Conservation (phyloP, 306 rosid species). For the Gastrolobium villosum region DNA sequence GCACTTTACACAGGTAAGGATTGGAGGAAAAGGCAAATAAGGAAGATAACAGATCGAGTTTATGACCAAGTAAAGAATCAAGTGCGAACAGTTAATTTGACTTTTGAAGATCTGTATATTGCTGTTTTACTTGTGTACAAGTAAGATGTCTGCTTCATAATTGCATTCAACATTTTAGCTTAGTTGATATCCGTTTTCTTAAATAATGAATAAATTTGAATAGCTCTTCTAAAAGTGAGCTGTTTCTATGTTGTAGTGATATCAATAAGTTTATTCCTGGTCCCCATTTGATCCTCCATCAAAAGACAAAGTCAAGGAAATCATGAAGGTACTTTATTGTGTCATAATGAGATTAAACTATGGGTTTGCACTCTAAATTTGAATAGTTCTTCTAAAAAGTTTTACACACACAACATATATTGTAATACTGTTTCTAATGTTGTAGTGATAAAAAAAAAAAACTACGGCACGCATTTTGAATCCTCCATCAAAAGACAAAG, state of each 20-base stretch:
- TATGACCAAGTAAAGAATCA: slow-evolving; percentile 57
- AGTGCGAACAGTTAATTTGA: slow-evolving; percentile 50
- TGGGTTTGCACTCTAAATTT: no score
- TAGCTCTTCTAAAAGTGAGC: slow-evolving; percentile 8
- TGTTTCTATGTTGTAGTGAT: slow-evolving; percentile 66
- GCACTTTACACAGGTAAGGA: slow-evolving; percentile 66
- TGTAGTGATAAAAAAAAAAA: no score
- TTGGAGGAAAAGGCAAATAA: slow-evolving; percentile 70
- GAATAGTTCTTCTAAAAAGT: slow-evolving; percentile 10
- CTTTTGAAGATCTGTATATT: slow-evolving; percentile 84
- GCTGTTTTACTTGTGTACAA: slow-evolving; percentile 89
- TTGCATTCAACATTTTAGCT: slow-evolving; percentile 1
- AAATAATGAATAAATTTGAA: slow-evolving; percentile 2
- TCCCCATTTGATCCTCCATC: slow-evolving; percentile 90
- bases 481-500: slow-evolving; percentile 76
- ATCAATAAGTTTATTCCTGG: slow-evolving; percentile 85
- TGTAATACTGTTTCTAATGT: slow-evolving; percentile 39
- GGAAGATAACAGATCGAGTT: slow-evolving; percentile 69
- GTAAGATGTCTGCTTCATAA: slow-evolving; percentile 55
- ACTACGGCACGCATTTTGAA: slow-evolving; percentile 89
- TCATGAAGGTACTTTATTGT: slow-evolving; percentile 68
- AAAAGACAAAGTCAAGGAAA: slow-evolving; percentile 59
- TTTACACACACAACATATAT: no score
- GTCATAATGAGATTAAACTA: slow-evolving; percentile 35
- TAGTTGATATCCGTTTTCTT: slow-evolving; percentile 22